phyloP scores from a whole-genome alignment of 1,284 basidiomycete species.

The Tylopilus sp. region DNA sequence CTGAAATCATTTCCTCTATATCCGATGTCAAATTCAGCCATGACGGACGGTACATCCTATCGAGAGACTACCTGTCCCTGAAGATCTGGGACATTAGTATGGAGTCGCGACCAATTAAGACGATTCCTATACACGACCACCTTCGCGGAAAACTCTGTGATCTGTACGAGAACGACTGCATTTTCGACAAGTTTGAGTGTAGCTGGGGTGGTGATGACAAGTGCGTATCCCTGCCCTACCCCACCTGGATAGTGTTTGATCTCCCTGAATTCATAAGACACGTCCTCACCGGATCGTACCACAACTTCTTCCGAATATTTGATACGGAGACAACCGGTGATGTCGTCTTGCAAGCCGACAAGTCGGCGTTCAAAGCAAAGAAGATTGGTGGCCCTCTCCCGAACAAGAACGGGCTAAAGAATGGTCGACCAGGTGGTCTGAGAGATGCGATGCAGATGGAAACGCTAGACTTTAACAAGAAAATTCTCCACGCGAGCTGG shows the following conservation, averaged over 20 bases:
- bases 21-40: slow-evolving; percentile 99
- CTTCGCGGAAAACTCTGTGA: slow-evolving; percentile 97
- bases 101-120: slow-evolving; percentile 96
- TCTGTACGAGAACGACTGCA: slow-evolving; percentile 99
- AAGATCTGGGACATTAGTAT: slow-evolving; percentile 99
- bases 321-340: slow-evolving; percentile 89
- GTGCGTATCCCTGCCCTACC: slow-evolving; percentile 50
- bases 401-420: slow-evolving; percentile 66
- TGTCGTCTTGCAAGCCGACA: slow-evolving; percentile 96
- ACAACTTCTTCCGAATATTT: slow-evolving; percentile 99
- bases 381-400: slow-evolving; percentile 86
- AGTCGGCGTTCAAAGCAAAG: slow-evolving; percentile 99
- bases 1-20: slow-evolving; percentile 99
- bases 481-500: slow-evolving; percentile 97
- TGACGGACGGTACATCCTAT: slow-evolving; percentile 95
- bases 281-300: slow-evolving; percentile 96
- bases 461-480: slow-evolving; percentile 97
- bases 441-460: slow-evolving; percentile 88
- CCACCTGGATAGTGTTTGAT: slow-evolving; percentile 4
- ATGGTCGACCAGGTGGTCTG: slow-evolving; percentile 64
- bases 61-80: slow-evolving; percentile 94
- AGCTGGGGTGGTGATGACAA: slow-evolving; percentile 94
- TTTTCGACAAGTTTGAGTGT: slow-evolving; percentile 99
- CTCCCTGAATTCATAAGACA: slow-evolving; percentile 49
- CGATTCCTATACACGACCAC: slow-evolving; percentile 98